A percentile compares a stretch with the other conserved stretches of the same genome.
Evolutionary conservation across 495 filamentous ascomycete genomes (phyloP).

Genomic region (Xylaria palmicola): DNA sequence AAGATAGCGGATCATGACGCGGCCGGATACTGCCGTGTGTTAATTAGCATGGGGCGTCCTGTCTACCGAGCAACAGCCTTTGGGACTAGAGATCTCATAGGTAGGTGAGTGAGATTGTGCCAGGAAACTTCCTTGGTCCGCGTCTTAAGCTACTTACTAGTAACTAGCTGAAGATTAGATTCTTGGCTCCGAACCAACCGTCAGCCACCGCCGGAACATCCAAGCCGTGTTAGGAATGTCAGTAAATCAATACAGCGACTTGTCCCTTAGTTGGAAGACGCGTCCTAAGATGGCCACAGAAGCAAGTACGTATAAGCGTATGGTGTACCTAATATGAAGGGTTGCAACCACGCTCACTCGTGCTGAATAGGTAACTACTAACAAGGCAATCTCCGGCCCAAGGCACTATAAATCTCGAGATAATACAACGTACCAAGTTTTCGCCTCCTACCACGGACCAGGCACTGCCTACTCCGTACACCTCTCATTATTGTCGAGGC

Average conservation of each 20-base stretch:
- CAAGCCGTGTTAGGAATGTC: constrained; percentile 10
- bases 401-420: background rate
- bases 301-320: background rate
- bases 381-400: constrained; percentile 1
- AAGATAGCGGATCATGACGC: background rate
- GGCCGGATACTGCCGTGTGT: constrained; percentile 11
- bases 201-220: background rate
- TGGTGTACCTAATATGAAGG: background rate
- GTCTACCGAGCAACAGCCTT: background rate
- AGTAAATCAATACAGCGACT: background rate
- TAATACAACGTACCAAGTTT: background rate
- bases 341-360: background rate
- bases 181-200: background rate
- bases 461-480: too few relatives aligned
- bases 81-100: background rate
- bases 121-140: background rate
- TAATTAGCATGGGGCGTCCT: background rate
- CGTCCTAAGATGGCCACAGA: background rate
- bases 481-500: background rate
- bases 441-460: background rate
- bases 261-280: background rate
- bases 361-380: background rate
- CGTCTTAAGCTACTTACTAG: background rate
- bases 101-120: background rate
- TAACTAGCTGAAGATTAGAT: background rate